phyloP scores from a whole-genome alignment of 139 green algal species.

The Dunaliella sp. region DNA sequence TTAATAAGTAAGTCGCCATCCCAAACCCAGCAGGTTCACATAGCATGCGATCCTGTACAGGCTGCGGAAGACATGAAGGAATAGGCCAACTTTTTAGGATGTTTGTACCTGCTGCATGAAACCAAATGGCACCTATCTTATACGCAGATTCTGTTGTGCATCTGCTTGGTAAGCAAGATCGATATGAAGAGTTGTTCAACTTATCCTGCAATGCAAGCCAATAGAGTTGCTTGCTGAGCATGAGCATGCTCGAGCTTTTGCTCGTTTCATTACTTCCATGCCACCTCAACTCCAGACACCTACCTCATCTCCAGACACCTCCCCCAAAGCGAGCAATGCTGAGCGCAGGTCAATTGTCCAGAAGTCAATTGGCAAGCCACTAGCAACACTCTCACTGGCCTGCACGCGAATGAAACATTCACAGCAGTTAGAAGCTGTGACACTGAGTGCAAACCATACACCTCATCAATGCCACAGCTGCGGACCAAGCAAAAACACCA shows the following conservation, averaged over 20 bases:
- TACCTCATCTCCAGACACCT: conserved; percentile 83
- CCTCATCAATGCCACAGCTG: too few species aligned
- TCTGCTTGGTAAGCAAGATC: too few species aligned
- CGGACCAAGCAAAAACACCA: too few species aligned
- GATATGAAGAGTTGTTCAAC: too few species aligned
- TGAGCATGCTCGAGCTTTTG: too few species aligned
- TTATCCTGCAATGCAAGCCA: too few species aligned
- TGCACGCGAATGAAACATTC: not conserved
- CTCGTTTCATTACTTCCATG: not conserved
- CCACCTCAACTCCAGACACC: not conserved
- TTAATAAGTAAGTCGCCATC: too few species aligned
- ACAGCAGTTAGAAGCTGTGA: too few species aligned
- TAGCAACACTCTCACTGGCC: not conserved
- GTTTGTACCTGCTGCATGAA: not conserved
- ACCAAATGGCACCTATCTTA: not conserved
- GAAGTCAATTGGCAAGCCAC: conserved; percentile 86
- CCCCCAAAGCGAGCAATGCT: conserved; percentile 82
- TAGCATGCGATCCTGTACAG: not conserved
- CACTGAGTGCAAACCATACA: too few species aligned
- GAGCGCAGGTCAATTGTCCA: conserved; percentile 94
- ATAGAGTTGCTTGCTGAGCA: too few species aligned
- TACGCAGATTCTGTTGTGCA: too few species aligned
- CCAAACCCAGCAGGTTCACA: not conserved
- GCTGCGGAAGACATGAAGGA: not conserved
- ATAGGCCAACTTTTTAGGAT: not conserved